Evolutionary conservation across 441 rosid species (phyloP).

Genomic region (Erodium trifolium): DNA sequence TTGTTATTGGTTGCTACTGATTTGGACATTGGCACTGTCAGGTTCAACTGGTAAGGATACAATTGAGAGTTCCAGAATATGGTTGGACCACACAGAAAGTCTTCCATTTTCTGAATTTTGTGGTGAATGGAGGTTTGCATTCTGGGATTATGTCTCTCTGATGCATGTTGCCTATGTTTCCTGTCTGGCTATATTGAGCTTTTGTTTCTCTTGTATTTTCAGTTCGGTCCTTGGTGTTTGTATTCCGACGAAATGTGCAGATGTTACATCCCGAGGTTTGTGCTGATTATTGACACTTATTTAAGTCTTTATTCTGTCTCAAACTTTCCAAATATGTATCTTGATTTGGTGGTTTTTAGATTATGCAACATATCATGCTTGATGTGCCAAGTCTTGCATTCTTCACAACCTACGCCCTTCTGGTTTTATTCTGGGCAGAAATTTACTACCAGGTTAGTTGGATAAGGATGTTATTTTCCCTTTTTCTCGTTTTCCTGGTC

Average conservation of each 20-base stretch:
- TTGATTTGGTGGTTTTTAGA: slow-evolving; percentile 31
- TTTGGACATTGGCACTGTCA: slow-evolving; percentile 14
- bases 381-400: slow-evolving; percentile 87
- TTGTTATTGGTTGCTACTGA: neutral
- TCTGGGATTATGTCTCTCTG: neutral
- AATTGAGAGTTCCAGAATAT: slow-evolving; percentile 79
- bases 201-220: slow-evolving; percentile 16
- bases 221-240: slow-evolving; percentile 62
- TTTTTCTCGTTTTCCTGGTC: neutral
- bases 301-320: neutral
- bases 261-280: slow-evolving; percentile 50
- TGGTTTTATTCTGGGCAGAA: slow-evolving; percentile 95
- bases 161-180: neutral
- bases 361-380: slow-evolving; percentile 66
- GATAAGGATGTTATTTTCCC: neutral
- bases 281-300: neutral
- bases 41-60: slow-evolving; percentile 82
- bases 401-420: slow-evolving; percentile 80
- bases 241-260: slow-evolving; percentile 59
- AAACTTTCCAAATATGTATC: neutral
- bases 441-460: slow-evolving; percentile 72
- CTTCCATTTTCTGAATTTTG: slow-evolving; percentile 81
- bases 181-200: neutral
- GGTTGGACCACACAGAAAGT: slow-evolving; percentile 97
- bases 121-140: slow-evolving; percentile 70